Base-by-base conservation (phyloP, 2,329 filamentous ascomycete species). In the Fusarium nematophilum region DNA sequence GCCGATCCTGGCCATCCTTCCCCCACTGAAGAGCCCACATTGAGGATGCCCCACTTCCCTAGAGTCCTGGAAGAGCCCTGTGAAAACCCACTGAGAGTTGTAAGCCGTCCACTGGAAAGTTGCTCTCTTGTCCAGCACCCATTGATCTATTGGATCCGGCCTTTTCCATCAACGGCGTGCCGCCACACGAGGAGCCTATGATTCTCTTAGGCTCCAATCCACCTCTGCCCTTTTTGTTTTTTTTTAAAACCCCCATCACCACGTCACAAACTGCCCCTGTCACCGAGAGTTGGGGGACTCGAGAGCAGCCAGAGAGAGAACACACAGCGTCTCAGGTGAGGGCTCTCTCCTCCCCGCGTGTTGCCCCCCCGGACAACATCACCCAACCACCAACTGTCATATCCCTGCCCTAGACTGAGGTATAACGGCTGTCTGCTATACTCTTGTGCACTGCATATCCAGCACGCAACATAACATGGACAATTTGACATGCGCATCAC, bases 371-470 rank as follows among this genome's bases (percentile, higher is more conserved):
- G 29, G 54, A 53, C 49, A n/a, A 62, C 39, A 38, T 59, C 58
- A 63, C 43, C 54, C 57, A 65, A 45, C 31, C 54, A n/a, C n/a
- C n/a, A n/a, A n/a, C n/a, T n/a, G n/a, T n/a, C 42, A 43, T 26
- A 59, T 55, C 62, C 54, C 55, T 63, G 60, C 36, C 38, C 29
- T 17, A 36, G 26, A 21, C 15, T 25, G 15, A 61, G 45, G 45
- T 47, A 60, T 63, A 59, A 59, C 49, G 43, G 31, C 46, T n/a
- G n/a, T 14, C 39, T 52, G 21, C n/a, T 52, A 39, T 58, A 27
- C 27, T 45, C 18, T 47, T 47, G 34, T 55, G 18, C 30, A 45
- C 34, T 54, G 31, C 53, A 64, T 53, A 40, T 39, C 42, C 38
- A 36, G 56, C 49, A 42, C 46, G 37, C 29, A n/a, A n/a, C n/a